These are phyloP conservation scores for Verticillium longisporum DNA, from an alignment of 2,329 filamentous ascomycete species.

Conservation along the genomic window DNA sequence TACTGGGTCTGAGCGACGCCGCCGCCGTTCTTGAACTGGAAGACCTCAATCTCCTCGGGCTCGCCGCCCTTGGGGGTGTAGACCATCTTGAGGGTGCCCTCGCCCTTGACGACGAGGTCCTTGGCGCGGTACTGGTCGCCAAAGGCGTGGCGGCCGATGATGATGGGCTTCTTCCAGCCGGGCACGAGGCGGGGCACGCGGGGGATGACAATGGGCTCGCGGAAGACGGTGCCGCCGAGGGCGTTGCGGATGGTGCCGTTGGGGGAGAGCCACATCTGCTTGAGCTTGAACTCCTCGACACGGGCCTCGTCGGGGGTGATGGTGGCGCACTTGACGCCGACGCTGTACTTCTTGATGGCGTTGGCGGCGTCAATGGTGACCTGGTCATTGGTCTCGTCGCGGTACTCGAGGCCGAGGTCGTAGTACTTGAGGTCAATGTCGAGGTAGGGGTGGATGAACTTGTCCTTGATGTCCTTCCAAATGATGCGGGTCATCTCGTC, in stretches of 20 bases:
- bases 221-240: constrained; percentile 93
- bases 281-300: constrained; percentile 96
- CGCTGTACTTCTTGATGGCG: constrained; percentile 98
- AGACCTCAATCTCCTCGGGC: constrained; percentile 84
- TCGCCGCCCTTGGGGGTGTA: constrained; percentile 81
- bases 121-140: constrained; percentile 98
- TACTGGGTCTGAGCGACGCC: constrained; percentile 94
- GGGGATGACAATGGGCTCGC: constrained; percentile 95
- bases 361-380: constrained; percentile 93
- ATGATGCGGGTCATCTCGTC: constrained; percentile 97
- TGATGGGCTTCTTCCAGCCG: constrained; percentile 98
- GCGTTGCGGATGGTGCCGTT: constrained; percentile 80
- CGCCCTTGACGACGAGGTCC: constrained; percentile 75
- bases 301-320: constrained; percentile 97
- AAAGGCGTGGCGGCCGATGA: constrained; percentile 97
- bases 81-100: constrained; percentile 89
- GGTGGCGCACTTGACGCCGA: constrained; percentile 98
- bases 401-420: constrained; percentile 86
- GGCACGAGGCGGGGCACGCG: constrained; percentile 88
- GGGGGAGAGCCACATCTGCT: constrained; percentile 98
- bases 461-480: constrained; percentile 99
- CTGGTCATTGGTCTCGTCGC: constrained; percentile 92
- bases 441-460: constrained; percentile 93
- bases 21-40: constrained; percentile 73
- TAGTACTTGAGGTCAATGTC: constrained; percentile 99